Base-by-base conservation (phyloP, 495 filamentous ascomycete species). In the Aspergillus kassunensis region DNA sequence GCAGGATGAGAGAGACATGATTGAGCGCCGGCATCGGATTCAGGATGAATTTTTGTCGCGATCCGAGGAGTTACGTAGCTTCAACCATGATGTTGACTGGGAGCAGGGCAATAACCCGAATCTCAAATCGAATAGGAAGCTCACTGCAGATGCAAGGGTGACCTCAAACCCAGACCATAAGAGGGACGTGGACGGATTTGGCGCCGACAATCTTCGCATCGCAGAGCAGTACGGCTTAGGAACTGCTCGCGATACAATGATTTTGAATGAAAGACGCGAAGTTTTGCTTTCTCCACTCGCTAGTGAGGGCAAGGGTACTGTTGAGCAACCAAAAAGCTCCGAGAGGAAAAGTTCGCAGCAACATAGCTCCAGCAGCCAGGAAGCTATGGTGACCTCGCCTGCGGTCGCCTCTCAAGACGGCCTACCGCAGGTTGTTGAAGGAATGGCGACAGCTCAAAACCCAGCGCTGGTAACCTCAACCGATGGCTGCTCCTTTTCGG, bases 41-140 rank as follows among this genome's bases (percentile, higher is more conserved):
- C 80, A 84, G 55, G 82, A 86, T 44, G 83, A 87, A 43, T 74
- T 81, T 25, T 68, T 88, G 13, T 74, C 78, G 40, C 71, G 80
- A 33, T 76, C 77, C 2, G 85, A 89, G 46, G 68, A 73, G 16
- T 68, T 88, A 59, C 76, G 80, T 47, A 92, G 87, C 59, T 91
- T 91, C 74, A 96, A 95, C 58, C 87, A 95, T 57, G 90, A 95
- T 56, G 78, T 86, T 36, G 84, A 89, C 50, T 81, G 83, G 75
- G 82, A 87, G 52, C 82, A 84, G 58, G 74, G 72, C 43, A 70
- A 73, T 51, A 86, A 85, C 51, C 79, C 84, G 6, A 79, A 84
- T 55, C 67, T 83, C 29, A 79, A 82, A 60, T 71, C 73, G 13
- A 79, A 71, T 53, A 82, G 83, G 57, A 79, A 80, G 54, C 64